Base-by-base conservation (phyloP, 208 protist genomes). In the Trypanosoma boissoni region DNA sequence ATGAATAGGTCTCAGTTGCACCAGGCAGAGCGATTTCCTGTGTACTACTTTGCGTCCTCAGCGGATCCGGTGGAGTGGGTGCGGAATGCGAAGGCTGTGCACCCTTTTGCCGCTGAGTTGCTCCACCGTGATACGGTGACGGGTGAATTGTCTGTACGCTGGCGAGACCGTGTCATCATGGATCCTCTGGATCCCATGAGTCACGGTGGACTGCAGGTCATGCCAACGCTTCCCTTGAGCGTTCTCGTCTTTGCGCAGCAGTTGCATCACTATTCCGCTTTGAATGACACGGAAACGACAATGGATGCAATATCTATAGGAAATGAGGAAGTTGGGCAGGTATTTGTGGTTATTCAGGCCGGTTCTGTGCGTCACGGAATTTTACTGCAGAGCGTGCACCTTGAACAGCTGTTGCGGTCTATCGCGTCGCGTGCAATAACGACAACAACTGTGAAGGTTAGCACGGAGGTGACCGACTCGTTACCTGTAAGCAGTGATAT, bases 1-100 rank as follows among this genome's bases (percentile, higher is more conserved):
- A 56, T 80, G 18, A 88, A 88, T 61, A 71, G 85, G 0, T 69
- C 79, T 9, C 65, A 67, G 27, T 58, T 57, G 0, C 57, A 49
- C 3, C 42, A 34, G 28, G 71, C 58, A 23, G 27, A 71, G 48
- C 70, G 76, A 26, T 81, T 88, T 39, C 76, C 76, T 32, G 74
- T 83, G 20, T 88, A 86, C 58, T 66, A 58, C 31, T 36, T 44
- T 5, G 14, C 0, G 20, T 12, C 9, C 43, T 0, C 29, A 14
- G 1, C 32, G 7, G 2, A 18, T 3, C 2, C 32, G 27, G 28
- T 10, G 18, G 27, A 64, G 26, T 64, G 58, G 58, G 37, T 64
- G 18, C 28, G 58, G n/a, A 27, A 55, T 14, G n/a, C 58, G 24
- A 12, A 1, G 18, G 3, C 24, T 1, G 58, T 37, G 4, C 29